Base-by-base conservation (phyloP, 2,329 filamentous ascomycete genomes). In the Rhynchosporium secalis region DNA sequence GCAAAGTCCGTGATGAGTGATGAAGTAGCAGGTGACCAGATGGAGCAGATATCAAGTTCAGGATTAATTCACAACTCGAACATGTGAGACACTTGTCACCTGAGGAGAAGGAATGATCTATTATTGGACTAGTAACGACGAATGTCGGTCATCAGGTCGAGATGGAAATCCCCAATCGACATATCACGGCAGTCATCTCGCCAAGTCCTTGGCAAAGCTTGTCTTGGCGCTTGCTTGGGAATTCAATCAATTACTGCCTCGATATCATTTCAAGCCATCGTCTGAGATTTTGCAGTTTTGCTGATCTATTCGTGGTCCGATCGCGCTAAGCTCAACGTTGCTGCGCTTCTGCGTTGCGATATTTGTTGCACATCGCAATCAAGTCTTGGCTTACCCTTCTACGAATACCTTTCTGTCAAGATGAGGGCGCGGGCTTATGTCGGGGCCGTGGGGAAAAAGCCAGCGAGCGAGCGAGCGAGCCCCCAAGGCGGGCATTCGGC, bases 151-250 rank as follows among this genome's bases (percentile, higher is more conserved):
- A 29, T 54, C 40, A 33, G 8, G n/a, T 54, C 26, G n/a, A 54
- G 49, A 54, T 54, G 49, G 9, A 26, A 54, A 40, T 20, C 15
- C 38, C 26, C 38, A 40, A 4, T 40, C 49, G 36, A 40, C 15
- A n/a, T 41, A 54, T 38, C 49, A 54, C 49, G 49, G 49, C 49
- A 54, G 49, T 54, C 36, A 41, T 13, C 15, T 41, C 10, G 36
- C 49, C 49, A 54, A 54, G 49, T 13, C 3, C 49, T 54, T 54
- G 49, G 49, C 49, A 28, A 54, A 41, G 49, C 49, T 54, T 54
- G 49, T 41, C 49, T 54, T 52, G 48, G 48, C 48, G 48, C 49
- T 52, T 52, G 48, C 13, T n/a, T 8, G n/a, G 46, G 8, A 26
- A 54, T 26, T 15, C 5, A n/a, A 51, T 20, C 20, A 20, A 20